These are phyloP conservation scores for Ogataea nakhonphanomensis DNA, from an alignment of 805 yeast species.

Conservation along the genomic window DNA sequence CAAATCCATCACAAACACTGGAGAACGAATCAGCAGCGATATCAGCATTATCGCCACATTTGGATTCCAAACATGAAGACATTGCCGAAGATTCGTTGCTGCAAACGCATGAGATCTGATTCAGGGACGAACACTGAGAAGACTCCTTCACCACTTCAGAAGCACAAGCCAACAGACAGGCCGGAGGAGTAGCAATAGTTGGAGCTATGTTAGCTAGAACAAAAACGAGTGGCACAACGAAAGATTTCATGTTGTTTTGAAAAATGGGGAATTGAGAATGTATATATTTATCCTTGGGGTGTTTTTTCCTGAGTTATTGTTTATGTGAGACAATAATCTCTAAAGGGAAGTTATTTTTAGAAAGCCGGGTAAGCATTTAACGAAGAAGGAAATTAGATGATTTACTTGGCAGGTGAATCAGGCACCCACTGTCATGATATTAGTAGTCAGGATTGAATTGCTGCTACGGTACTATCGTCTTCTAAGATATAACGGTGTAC, in stretches of 20 bases:
- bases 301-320: conserved; percentile 3
- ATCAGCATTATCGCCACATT: conserved; percentile 62
- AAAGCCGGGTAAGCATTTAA: conserved; percentile 5
- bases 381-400: no score
- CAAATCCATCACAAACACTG: conserved; percentile 46
- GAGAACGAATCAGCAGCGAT: conserved; percentile 60
- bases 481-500: no score
- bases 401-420: no score
- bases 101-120: conserved; percentile 69
- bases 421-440: no score
- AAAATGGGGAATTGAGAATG: conserved; percentile 3
- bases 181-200: conserved; percentile 72
- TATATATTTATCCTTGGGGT: conserved; percentile 1
- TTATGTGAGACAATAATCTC: conserved; percentile 2
- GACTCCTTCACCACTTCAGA: conserved; percentile 58
- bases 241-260: conserved; percentile 19
- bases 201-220: conserved; percentile 40
- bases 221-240: conserved; percentile 23
- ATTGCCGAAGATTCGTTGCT: conserved; percentile 49
- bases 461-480: no score
- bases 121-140: conserved; percentile 53
- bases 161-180: conserved; percentile 88
- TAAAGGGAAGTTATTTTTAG: conserved; percentile 8
- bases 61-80: conserved; percentile 57
- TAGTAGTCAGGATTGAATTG: no score